These are phyloP conservation scores for Phytopythium vexans DNA, from an alignment of 352 stramenopile species.

Conservation along the genomic window DNA sequence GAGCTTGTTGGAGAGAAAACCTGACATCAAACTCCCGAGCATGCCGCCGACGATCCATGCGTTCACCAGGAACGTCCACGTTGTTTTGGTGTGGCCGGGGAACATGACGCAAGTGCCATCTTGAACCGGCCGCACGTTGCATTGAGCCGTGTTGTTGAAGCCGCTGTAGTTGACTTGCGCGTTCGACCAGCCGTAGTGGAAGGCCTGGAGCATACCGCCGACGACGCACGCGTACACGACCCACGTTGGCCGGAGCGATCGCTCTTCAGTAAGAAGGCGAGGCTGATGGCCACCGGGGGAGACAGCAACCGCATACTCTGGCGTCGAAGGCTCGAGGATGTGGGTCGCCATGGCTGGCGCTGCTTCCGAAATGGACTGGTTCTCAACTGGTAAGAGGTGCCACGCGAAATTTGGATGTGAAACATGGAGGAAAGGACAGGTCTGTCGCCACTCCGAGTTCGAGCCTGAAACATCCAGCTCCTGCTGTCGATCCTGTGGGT, in stretches of 20 bases:
- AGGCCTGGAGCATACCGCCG: constrained; percentile 32
- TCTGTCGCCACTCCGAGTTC: too few relatives aligned
- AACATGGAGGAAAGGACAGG: too few relatives aligned
- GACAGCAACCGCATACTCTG: neutral
- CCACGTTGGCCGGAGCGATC: constrained; percentile 18
- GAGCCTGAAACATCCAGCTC: too few relatives aligned
- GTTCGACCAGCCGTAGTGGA: constrained; percentile 60
- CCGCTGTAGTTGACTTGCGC: constrained; percentile 49
- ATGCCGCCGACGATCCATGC: constrained; percentile 40
- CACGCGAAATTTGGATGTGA: too few relatives aligned
- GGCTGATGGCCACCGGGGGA: neutral
- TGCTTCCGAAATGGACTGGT: too few relatives aligned
- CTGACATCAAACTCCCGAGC: constrained; percentile 22
- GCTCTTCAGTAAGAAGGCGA: constrained; percentile 3
- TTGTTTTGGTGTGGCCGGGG: constrained; percentile 21
- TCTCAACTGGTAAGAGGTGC: too few relatives aligned
- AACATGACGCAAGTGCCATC: constrained; percentile 36
- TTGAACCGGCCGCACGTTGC: constrained; percentile 26
- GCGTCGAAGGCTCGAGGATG: neutral
- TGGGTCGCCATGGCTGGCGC: neutral
- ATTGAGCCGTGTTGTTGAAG: constrained; percentile 45
- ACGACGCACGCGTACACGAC: constrained; percentile 39
- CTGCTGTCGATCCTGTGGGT: too few relatives aligned
- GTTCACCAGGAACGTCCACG: constrained; percentile 36
- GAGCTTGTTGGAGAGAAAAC: constrained; percentile 21